phyloP scores from a whole-genome alignment of 1,284 basidiomycete species.

The Austroboletus olivaceoglutinosus region DNA sequence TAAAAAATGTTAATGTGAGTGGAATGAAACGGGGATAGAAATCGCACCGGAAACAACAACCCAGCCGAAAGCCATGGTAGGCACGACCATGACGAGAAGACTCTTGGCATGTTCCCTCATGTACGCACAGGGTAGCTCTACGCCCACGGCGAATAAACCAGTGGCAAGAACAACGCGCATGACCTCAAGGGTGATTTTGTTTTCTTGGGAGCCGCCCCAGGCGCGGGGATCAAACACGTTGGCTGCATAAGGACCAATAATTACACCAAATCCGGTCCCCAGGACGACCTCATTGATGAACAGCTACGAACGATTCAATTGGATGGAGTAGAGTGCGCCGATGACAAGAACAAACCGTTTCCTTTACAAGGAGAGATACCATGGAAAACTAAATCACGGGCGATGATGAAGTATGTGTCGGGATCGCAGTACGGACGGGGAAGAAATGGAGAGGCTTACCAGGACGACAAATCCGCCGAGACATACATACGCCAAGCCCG shows the following conservation, averaged over 20 bases:
- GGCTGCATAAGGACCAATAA: constrained; percentile 73
- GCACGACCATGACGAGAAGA: constrained; percentile 64
- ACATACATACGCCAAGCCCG: constrained; percentile 65
- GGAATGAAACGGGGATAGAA: background rate
- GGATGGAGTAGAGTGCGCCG: background rate
- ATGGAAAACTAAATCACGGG: constrained; percentile 62
- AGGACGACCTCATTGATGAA: constrained; percentile 94
- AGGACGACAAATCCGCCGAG: constrained; percentile 74
- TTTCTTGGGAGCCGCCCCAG: constrained; percentile 61
- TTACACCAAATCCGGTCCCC: constrained; percentile 76
- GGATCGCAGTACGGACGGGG: background rate
- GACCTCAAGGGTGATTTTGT: constrained; percentile 75
- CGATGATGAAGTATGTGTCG: background rate
- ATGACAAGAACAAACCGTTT: constrained; percentile 48
- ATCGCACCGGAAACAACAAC: constrained; percentile 56
- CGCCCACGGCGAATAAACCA: constrained; percentile 71
- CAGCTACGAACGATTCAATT: constrained; percentile 40
- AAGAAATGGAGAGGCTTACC: constrained; percentile 35
- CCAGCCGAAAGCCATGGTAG: constrained; percentile 81
- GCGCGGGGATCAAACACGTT: constrained; percentile 76
- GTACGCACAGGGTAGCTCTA: constrained; percentile 68
- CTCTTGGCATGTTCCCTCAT: constrained; percentile 60
- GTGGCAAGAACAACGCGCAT: constrained; percentile 69
- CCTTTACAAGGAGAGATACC: constrained; percentile 79
- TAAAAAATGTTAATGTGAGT: background rate